Evolutionary conservation across 2,329 filamentous ascomycete genomes (phyloP).

Genomic region (Colletotrichum aenigma): DNA sequence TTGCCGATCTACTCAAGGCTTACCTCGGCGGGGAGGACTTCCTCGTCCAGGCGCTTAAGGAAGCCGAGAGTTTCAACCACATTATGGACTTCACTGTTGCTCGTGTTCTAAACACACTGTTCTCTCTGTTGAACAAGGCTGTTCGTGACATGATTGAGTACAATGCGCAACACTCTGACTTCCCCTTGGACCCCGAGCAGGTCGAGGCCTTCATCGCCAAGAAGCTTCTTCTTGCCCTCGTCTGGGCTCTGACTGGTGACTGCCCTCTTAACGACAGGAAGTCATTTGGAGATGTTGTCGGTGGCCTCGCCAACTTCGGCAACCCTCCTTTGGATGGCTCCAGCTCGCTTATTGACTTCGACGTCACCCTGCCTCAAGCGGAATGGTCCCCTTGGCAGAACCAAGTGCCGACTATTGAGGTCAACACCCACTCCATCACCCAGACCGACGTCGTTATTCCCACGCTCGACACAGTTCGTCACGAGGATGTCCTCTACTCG

Average conservation of each 20-base stretch:
- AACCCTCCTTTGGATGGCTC: conserved; percentile 78
- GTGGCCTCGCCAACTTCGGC: conserved; percentile 83
- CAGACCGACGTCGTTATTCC: conserved; percentile 99
- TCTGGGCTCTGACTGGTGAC: conserved; percentile 96
- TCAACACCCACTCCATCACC: conserved; percentile 97
- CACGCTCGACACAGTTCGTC: conserved; percentile 93
- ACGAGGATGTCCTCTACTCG: conserved; percentile 99
- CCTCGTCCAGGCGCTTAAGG: conserved; percentile 75
- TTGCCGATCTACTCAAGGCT: conserved; percentile 78
- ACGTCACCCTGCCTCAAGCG: conserved; percentile 83
- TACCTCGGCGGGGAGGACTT: conserved; percentile 82
- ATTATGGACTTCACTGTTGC: conserved; percentile 99
- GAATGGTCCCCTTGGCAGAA: conserved; percentile 95
- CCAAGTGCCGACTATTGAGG: conserved; percentile 91
- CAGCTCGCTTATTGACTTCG: conserved; percentile 93
- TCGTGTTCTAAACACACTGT: conserved; percentile 88
- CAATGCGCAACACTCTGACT: conserved; percentile 92
- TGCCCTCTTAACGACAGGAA: conserved; percentile 90
- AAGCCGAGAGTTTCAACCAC: conserved; percentile 81
- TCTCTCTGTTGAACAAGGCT: conserved; percentile 93
- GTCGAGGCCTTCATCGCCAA: conserved; percentile 90
- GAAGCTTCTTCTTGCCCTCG: conserved; percentile 88
- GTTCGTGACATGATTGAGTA: conserved; percentile 94
- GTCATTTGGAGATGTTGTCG: conserved; percentile 83
- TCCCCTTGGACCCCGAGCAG: conserved; percentile 88